These are phyloP conservation scores for Dioscorea zingiberensis DNA, from an alignment of 106 monocot species.

Conservation along the genomic window DNA sequence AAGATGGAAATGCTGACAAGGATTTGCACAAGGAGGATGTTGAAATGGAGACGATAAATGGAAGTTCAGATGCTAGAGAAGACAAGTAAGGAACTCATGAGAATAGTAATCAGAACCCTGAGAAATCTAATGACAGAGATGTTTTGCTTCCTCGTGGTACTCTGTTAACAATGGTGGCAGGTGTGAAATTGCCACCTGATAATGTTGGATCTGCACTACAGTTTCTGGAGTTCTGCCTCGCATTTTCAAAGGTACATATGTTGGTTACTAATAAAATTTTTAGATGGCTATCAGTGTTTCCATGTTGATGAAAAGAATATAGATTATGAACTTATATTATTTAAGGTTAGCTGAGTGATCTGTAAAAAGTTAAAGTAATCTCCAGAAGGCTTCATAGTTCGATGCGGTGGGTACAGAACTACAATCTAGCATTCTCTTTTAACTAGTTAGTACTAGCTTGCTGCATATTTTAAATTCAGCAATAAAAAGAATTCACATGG, in stretches of 20 bases:
- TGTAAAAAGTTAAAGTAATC: not conserved
- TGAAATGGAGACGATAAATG: no score
- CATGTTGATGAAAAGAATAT: not conserved
- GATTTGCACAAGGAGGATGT: no score
- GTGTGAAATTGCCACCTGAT: constrained; percentile 24
- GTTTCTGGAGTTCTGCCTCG: constrained; percentile 62
- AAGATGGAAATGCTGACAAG: no score
- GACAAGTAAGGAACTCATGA: not conserved
- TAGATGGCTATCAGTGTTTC: not conserved
- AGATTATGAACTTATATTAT: not conserved
- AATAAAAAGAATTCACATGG: no score
- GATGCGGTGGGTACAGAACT: no score
- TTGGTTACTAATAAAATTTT: not conserved
- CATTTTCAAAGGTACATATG: constrained; percentile 51
- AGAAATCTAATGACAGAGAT: constrained; percentile 1
- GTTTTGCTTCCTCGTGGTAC: constrained; percentile 33
- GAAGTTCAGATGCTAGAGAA: not conserved
- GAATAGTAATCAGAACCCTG: not conserved
- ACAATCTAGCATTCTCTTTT: no score
- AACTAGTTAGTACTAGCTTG: no score
- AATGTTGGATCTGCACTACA: constrained; percentile 52
- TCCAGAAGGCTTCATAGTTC: not conserved
- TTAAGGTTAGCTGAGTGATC: not conserved
- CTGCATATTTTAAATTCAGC: no score
- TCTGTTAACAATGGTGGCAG: constrained; percentile 25